Conservation (phyloP, 495 filamentous ascomycete species). For the Penicillium paradoxum region DNA sequence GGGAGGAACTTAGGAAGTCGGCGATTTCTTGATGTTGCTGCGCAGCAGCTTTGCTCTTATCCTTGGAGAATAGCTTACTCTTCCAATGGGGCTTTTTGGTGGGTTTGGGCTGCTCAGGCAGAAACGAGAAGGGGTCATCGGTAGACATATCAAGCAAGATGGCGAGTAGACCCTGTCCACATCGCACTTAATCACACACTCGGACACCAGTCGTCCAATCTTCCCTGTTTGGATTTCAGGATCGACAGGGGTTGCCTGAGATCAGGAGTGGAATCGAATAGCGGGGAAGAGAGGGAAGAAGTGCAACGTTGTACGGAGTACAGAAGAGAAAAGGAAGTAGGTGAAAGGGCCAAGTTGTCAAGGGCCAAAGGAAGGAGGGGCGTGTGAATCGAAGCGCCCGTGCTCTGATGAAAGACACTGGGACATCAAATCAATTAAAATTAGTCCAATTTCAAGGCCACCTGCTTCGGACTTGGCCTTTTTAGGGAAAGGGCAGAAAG, state of each 20-base stretch:
- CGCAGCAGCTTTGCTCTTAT: constrained; percentile 31
- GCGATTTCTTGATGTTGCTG: constrained; percentile 40
- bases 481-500: neutral
- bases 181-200: constrained; percentile 16
- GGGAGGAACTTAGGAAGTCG: constrained; percentile 40
- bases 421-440: neutral
- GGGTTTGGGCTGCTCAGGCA: constrained; percentile 27
- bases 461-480: too few species aligned
- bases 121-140: constrained; percentile 38
- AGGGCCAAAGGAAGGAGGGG: constrained; percentile 2
- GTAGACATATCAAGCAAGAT: constrained; percentile 32
- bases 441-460: neutral
- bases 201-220: constrained; percentile 17
- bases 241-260: constrained; percentile 22
- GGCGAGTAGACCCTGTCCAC: constrained; percentile 11
- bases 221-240: neutral
- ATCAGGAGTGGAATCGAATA: constrained; percentile 3
- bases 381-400: constrained; percentile 1
- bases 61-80: constrained; percentile 46
- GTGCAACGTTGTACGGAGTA: neutral
- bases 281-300: constrained; percentile 3
- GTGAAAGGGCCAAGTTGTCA: constrained; percentile 2
- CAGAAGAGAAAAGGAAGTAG: constrained; percentile 3
- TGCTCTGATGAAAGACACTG: neutral
- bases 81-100: constrained; percentile 41